These are phyloP conservation scores for Glaciozyma antarctica DNA, from an alignment of 768 basidiomycete genomes.

Conservation along the genomic window DNA sequence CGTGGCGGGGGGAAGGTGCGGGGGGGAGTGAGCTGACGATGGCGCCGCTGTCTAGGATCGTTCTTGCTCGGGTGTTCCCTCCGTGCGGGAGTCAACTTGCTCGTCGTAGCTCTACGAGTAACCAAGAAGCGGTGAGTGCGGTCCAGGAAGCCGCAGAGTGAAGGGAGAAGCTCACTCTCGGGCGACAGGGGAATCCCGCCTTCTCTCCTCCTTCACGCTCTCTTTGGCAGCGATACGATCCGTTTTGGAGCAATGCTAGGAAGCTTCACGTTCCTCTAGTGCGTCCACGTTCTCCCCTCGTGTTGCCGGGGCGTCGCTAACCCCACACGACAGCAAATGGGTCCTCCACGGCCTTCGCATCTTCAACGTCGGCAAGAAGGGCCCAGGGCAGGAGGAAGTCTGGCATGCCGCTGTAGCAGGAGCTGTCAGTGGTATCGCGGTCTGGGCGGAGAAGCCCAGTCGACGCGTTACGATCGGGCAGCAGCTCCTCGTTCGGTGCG, in stretches of 20 bases:
- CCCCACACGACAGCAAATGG: constrained; percentile 38
- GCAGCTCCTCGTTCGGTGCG: constrained; percentile 78
- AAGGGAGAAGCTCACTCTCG: background rate
- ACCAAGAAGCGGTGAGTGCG: constrained; percentile 54
- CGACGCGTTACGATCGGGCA: constrained; percentile 64
- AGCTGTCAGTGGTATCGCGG: constrained; percentile 59
- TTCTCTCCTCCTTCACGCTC: constrained; percentile 62
- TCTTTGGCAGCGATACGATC: constrained; percentile 73
- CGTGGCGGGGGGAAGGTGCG: background rate
- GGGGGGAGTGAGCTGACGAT: background rate
- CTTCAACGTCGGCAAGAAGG: constrained; percentile 38
- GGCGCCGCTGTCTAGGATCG: constrained; percentile 40
- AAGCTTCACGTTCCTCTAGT: constrained; percentile 48
- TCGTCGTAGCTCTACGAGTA: constrained; percentile 65
- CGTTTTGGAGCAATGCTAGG: constrained; percentile 84
- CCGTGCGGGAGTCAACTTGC: constrained; percentile 70
- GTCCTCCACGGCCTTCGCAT: constrained; percentile 46
- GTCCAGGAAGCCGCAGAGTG: background rate
- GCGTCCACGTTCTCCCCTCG: constrained; percentile 26
- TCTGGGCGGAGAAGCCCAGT: constrained; percentile 65
- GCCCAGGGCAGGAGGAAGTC: constrained; percentile 43
- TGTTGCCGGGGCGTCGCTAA: constrained; percentile 39
- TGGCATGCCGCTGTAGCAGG: constrained; percentile 80
- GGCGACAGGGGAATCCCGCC: constrained; percentile 53
- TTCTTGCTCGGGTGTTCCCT: constrained; percentile 69